Percentiles rank a stretch among this genome's conserved stretches.
Evolutionary conservation across 2,329 filamentous ascomycete genomes (phyloP).

Genomic region (Botryosphaeria dothidea): DNA sequence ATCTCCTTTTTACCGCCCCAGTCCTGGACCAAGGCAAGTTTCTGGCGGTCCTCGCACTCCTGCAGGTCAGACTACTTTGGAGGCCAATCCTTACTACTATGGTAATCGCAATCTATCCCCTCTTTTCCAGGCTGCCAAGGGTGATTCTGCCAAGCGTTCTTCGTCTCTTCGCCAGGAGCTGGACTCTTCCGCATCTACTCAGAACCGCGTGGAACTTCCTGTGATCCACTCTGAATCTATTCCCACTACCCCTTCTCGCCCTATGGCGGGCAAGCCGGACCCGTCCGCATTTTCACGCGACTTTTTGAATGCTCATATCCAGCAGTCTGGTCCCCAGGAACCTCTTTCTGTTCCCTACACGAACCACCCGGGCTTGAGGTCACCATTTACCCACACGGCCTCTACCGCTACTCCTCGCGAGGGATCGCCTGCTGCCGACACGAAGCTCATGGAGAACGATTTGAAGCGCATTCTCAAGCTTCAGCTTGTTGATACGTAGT

Average conservation of each 20-base stretch:
- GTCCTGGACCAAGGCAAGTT: constrained; percentile 26
- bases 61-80: constrained; percentile 23
- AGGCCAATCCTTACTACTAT: constrained; percentile 40
- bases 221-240: not conserved
- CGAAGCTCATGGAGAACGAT: constrained; percentile 41
- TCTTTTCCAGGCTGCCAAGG: constrained; percentile 49
- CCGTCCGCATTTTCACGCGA: constrained; percentile 29
- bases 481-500: constrained; percentile 20
- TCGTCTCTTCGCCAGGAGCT: constrained; percentile 48
- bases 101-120: constrained; percentile 52
- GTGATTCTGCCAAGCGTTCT: constrained; percentile 43
- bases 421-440: constrained; percentile 23
- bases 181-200: constrained; percentile 11
- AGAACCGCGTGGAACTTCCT: not conserved
- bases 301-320: constrained; percentile 35
- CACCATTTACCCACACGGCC: constrained; percentile 7
- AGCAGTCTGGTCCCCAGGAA: constrained; percentile 16
- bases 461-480: constrained; percentile 42
- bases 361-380: constrained; percentile 19
- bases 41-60: constrained; percentile 36
- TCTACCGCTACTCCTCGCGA: not conserved
- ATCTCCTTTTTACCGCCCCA: constrained; percentile 41
- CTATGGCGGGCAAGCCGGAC: constrained; percentile 23
- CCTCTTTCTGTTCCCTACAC: constrained; percentile 20
- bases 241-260: constrained; percentile 19